Conservation (phyloP, 805 yeast genomes). For the Ogataea salicorniae region DNA sequence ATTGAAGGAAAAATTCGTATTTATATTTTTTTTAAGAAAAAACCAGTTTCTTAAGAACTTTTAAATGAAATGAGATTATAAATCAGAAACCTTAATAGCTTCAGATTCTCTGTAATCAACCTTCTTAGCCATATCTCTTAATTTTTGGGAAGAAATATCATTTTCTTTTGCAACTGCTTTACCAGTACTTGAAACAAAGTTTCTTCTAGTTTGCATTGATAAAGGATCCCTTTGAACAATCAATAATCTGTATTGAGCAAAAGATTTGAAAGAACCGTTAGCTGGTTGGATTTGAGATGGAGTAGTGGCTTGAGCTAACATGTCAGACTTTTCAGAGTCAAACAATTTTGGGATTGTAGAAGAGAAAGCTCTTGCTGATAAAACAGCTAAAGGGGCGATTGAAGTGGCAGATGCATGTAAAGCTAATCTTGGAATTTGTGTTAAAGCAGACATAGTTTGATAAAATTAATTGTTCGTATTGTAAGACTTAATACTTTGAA, state of each 20-base stretch:
- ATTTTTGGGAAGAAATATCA: slow-evolving; percentile 12
- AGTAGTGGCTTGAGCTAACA: slow-evolving; percentile 16
- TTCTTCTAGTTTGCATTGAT: slow-evolving; percentile 22
- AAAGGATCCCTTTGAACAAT: slow-evolving; percentile 26
- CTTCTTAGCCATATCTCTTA: slow-evolving; percentile 21
- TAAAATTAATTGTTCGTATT: neutral
- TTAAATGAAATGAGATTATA: neutral
- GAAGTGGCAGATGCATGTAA: slow-evolving; percentile 1
- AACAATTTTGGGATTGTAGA: slow-evolving; percentile 11
- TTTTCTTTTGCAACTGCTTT: slow-evolving; percentile 1
- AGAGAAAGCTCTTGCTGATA: slow-evolving; percentile 16
- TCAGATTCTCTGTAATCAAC: slow-evolving; percentile 19
- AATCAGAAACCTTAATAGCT: slow-evolving; percentile 2
- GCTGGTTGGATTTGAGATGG: slow-evolving; percentile 6
- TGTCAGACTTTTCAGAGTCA: slow-evolving; percentile 16
- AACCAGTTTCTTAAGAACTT: neutral
- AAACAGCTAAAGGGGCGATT: neutral
- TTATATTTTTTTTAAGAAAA: neutral
- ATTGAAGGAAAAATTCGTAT: too few species aligned
- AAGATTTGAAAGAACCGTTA: slow-evolving; percentile 19
- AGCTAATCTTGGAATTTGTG: neutral
- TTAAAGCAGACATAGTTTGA: neutral
- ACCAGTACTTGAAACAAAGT: slow-evolving; percentile 9
- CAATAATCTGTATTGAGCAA: slow-evolving; percentile 27
- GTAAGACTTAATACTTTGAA: neutral